These are phyloP conservation scores for Eucalyptus urophylla DNA, from an alignment of 345 rosid genomes.

Conservation along the genomic window DNA sequence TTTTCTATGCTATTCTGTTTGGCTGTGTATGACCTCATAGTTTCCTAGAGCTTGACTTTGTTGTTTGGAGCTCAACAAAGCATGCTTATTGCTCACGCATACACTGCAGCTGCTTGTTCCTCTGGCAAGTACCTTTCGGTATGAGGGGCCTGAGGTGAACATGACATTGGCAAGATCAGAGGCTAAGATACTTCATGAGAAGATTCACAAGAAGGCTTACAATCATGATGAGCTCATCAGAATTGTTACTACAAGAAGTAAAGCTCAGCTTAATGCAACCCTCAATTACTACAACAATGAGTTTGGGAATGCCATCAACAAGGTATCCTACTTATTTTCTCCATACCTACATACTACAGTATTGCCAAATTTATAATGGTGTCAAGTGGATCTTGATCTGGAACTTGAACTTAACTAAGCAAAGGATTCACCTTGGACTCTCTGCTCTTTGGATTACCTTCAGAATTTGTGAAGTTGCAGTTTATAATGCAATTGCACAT, in stretches of 20 bases:
- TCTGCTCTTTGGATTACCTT: background rate
- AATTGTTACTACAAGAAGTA: constrained; percentile 78
- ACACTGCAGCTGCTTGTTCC: constrained; percentile 65
- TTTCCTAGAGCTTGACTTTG: background rate
- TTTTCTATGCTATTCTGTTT: background rate
- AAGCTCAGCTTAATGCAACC: constrained; percentile 66
- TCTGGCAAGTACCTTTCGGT: constrained; percentile 65
- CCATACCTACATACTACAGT: background rate
- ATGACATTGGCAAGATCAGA: constrained; percentile 60
- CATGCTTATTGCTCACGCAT: background rate
- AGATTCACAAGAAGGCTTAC: constrained; percentile 58
- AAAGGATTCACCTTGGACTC: background rate
- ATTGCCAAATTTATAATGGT: background rate
- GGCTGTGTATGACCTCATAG: background rate
- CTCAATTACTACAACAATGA: constrained; percentile 66
- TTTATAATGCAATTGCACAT: background rate
- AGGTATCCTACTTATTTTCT: constrained; percentile 22
- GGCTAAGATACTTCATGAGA: constrained; percentile 76
- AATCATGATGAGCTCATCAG: constrained; percentile 73
- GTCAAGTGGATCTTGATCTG: background rate
- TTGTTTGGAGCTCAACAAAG: background rate
- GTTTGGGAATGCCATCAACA: constrained; percentile 60
- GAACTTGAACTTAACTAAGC: background rate
- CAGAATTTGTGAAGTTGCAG: background rate
- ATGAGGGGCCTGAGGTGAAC: constrained; percentile 77